Base-by-base conservation (phyloP, 768 basidiomycete genomes). In the Auriscalpium orientale region DNA sequence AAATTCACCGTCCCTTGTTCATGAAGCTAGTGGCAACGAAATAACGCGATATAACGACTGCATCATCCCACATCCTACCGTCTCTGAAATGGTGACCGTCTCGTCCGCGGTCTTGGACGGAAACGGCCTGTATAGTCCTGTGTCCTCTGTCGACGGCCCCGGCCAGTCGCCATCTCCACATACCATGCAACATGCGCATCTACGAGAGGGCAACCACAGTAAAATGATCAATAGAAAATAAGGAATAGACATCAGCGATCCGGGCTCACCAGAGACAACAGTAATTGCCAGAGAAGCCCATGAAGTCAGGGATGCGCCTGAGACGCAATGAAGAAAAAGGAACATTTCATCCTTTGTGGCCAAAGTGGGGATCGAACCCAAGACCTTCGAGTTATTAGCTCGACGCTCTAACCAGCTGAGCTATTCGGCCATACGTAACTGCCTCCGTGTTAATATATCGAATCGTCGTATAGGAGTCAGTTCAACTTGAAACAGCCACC, bases 391-490 rank as follows among this genome's bases (percentile, higher is more conserved):
- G 58, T 59, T 80, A 84, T 85, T 87, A 88, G 85, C 82, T 85
- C 85, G 81, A 87, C 85, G 86, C 87, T 88, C 87, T 88, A 88
- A 89, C 87, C 87, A 88, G 76, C 87, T 89, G 87, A 89, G 87
- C 87, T 87, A 89, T 84, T 81, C 86, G 85, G 86, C 86, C 85
- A 54, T 62, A 6, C 33, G 1, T n/a, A 4, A 4, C 22, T 28
- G 2, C 22, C 2, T 2, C 22, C 22, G 22, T 28, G 28, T 5
- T 0, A 0, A 0, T 7, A 15, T 43, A 43, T 13, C 4, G 9
- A 7, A 4, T 8, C 18, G 13, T 4, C 40, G 9, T 8, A 7
- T 43, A 43, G 28, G 28, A 8, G 40, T 6, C 18, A 43, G 6
- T 43, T 43, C 18, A 4, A 43, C 40, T 43, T 43, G 3, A 4